Evolutionary conservation across 1,284 basidiomycete genomes (phyloP).

Genomic region (Hymenochaete sp.): DNA sequence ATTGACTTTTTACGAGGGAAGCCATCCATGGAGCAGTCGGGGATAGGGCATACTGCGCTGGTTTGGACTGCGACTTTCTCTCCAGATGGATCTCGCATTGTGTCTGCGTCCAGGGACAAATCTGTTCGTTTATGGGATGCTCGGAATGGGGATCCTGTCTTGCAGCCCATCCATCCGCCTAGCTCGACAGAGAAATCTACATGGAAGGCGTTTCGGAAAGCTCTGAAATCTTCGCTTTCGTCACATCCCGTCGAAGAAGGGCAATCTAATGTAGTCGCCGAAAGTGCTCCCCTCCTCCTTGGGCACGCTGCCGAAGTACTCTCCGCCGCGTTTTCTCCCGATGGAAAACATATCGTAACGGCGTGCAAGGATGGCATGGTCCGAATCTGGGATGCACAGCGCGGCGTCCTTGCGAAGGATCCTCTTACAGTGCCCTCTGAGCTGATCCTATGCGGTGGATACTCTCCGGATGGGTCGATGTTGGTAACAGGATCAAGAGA

Average conservation of each 20-base stretch:
- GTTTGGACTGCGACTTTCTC: too few species aligned
- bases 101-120: not conserved
- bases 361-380: not conserved
- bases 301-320: not conserved
- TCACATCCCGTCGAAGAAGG: too few species aligned
- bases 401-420: not conserved
- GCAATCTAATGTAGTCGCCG: too few species aligned
- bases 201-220: too few species aligned
- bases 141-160: not conserved
- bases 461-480: slow-evolving; percentile 21
- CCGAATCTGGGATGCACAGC: not conserved
- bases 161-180: not conserved
- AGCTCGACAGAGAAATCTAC: too few species aligned
- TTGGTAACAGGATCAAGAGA: slow-evolving; percentile 84
- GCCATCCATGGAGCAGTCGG: too few species aligned
- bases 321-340: not conserved
- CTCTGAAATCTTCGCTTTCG: too few species aligned
- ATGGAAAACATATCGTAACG: not conserved
- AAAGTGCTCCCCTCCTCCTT: too few species aligned
- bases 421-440: not conserved
- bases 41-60: too few species aligned
- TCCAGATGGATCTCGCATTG: not conserved
- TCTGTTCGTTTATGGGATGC: not conserved
- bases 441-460: not conserved
- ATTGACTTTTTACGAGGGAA: too few species aligned